Conservation (phyloP, 176 grass and related monocot genomes). For the Aegilops longissima region DNA sequence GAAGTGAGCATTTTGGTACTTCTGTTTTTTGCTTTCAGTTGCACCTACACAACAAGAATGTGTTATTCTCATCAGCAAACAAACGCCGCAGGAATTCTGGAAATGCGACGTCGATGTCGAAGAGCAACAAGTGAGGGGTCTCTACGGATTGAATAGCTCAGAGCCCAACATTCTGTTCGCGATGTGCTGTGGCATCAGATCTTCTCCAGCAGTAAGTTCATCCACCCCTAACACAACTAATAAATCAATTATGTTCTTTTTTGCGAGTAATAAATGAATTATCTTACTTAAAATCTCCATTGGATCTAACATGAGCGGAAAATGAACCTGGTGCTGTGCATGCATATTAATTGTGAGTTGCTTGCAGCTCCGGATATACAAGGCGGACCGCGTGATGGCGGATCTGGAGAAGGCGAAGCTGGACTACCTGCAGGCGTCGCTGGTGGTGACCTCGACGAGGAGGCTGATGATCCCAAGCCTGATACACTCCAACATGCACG, state of each 20-base stretch:
- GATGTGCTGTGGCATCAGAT: conserved; percentile 74
- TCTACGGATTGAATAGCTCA: conserved; percentile 49
- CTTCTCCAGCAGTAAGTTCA: conserved; percentile 83
- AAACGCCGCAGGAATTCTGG: conserved; percentile 37
- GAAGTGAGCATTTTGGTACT: conserved; percentile 25
- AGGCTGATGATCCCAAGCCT: conserved; percentile 71
- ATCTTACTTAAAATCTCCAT: neutral
- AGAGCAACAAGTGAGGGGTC: conserved; percentile 45
- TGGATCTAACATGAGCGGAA: neutral
- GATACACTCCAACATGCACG: conserved; percentile 61
- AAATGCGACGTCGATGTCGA: conserved; percentile 53
- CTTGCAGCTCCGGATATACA: conserved; percentile 75
- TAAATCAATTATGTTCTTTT: neutral
- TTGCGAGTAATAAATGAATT: too few relatives aligned
- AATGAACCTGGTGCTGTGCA: neutral
- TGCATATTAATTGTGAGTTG: neutral
- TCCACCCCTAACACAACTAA: neutral
- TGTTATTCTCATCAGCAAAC: neutral
- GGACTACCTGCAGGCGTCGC: conserved; percentile 85
- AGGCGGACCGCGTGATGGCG: conserved; percentile 43
- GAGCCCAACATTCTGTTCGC: conserved; percentile 83
- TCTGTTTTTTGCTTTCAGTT: neutral
- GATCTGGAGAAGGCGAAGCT: conserved; percentile 85
- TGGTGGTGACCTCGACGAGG: conserved; percentile 64
- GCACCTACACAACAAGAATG: neutral